These are phyloP conservation scores for Hypoxylon sp. DNA, from an alignment of 2,329 filamentous ascomycete genomes.

Conservation along the genomic window DNA sequence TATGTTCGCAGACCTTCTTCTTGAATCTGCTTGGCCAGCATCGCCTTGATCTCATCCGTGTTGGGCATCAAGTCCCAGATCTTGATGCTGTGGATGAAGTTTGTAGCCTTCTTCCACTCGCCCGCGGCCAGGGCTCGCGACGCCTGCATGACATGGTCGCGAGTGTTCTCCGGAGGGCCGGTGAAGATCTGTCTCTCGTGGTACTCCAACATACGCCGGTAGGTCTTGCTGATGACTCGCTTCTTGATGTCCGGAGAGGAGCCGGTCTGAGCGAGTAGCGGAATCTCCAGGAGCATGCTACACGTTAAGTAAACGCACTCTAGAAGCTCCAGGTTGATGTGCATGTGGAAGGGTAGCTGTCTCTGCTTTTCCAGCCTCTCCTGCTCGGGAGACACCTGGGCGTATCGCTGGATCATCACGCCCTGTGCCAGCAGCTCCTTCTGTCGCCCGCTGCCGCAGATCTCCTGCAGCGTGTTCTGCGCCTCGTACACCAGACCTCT, in stretches of 20 bases:
- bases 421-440: constrained; percentile 98
- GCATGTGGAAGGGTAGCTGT: constrained; percentile 99
- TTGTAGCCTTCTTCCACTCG: constrained; percentile 96
- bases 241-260: constrained; percentile 97
- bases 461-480: constrained; percentile 96
- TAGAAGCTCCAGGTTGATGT: constrained; percentile 98
- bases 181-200: constrained; percentile 99
- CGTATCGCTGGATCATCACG: constrained; percentile 97
- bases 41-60: constrained; percentile 90
- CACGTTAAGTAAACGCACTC: constrained; percentile 99
- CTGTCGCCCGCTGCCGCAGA: constrained; percentile 95
- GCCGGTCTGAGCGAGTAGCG: constrained; percentile 93
- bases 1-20: constrained; percentile 98
- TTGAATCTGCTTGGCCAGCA: constrained; percentile 98
- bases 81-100: constrained; percentile 97
- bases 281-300: constrained; percentile 99
- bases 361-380: constrained; percentile 96
- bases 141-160: constrained; percentile 98
- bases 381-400: constrained; percentile 95
- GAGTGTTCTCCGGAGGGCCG: constrained; percentile 96
- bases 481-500: constrained; percentile 96
- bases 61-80: constrained; percentile 99
- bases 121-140: constrained; percentile 96
- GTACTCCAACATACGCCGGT: constrained; percentile 98
- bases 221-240: constrained; percentile 98